Base-by-base conservation (phyloP, 768 basidiomycete genomes). In the Strobilomyces confusus region DNA sequence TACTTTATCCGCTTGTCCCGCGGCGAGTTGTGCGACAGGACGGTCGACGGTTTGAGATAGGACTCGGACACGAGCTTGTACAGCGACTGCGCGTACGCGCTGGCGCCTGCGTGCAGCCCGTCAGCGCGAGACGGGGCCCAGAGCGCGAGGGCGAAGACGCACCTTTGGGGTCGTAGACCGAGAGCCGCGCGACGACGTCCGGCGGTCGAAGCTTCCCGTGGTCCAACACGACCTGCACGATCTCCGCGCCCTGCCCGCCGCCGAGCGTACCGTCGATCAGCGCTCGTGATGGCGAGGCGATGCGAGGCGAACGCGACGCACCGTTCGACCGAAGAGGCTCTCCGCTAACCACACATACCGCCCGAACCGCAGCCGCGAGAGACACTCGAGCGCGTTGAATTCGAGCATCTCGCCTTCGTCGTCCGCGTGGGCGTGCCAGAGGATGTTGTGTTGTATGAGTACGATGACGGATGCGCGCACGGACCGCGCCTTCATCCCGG, bases 381-480 rank as follows among this genome's bases (percentile, higher is more conserved):
- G 75, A 66, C 93, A 94, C 64, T 93, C 92, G 49, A 87, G 81
- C 14, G 83, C 73, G 62, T 93, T 92, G 57, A 95, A 75, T 67
- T 97, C 93, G 44, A 89, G 76, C 52, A 89, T 79, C 57, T 87
- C 88, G 6, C 80, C 82, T 38, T 83, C 86, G n/a, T 84, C 82
- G 9, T 84, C 84, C 6, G 78, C 78, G 36, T 79, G 79, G 9
- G 86, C 80, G 64, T 93, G 90, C 89, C 92, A 94, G 41, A 95
- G 75, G 41, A 97, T 70, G 69, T 97, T 94, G 66, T 98, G 95
- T 66, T 98, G 95, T 17, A 95, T 78, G 49, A 98, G 80, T 42
- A 87, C 80, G 42, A 97, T 74, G 19, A 95, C 72, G 19, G 83
- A 78, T 25, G 84, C 83, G 49, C 87, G 83, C 14, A 86, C 79